Percentiles rank a stretch among this genome's conserved stretches.
These are phyloP conservation scores for Gymnopus androsaceus DNA, from an alignment of 1,284 basidiomycete genomes.

Conservation along the genomic window DNA sequence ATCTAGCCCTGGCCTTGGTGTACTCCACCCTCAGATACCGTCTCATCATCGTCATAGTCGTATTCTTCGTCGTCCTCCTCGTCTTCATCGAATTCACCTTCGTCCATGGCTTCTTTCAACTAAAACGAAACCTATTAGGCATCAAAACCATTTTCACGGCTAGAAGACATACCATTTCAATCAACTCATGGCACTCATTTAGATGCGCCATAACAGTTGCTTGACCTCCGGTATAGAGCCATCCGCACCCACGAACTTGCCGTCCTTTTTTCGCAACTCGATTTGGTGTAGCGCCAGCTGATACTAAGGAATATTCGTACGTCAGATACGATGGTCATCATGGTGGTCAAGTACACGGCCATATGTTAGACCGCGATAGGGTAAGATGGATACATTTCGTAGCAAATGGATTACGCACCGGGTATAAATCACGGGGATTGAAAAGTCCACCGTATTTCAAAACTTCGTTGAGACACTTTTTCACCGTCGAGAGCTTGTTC, in stretches of 20 bases:
- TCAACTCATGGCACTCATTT: conserved; percentile 93
- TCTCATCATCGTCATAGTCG: conserved; percentile 17
- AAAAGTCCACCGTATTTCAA: conserved; percentile 96
- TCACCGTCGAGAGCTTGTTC: conserved; percentile 91
- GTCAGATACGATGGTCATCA: background rate
- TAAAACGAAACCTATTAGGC: background rate
- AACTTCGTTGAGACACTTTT: conserved; percentile 97
- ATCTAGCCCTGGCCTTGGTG: background rate
- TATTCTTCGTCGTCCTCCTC: conserved; percentile 15
- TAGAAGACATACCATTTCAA: conserved; percentile 75
- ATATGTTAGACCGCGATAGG: background rate
- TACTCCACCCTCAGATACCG: conserved; percentile 7
- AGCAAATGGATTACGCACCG: conserved; percentile 55
- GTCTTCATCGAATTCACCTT: conserved; percentile 19
- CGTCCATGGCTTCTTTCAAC: conserved; percentile 19
- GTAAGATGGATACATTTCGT: background rate
- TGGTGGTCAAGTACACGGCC: background rate
- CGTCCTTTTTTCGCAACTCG: conserved; percentile 89
- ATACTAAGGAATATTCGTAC: conserved; percentile 64
- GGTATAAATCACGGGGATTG: conserved; percentile 94
- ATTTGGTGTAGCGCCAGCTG: conserved; percentile 96
- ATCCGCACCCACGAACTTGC: conserved; percentile 86
- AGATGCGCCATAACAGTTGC: conserved; percentile 96
- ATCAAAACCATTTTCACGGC: background rate
- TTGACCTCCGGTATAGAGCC: conserved; percentile 93